phyloP scores from a whole-genome alignment of 23 red algal genomes.

The Agarophyton chilense region DNA sequence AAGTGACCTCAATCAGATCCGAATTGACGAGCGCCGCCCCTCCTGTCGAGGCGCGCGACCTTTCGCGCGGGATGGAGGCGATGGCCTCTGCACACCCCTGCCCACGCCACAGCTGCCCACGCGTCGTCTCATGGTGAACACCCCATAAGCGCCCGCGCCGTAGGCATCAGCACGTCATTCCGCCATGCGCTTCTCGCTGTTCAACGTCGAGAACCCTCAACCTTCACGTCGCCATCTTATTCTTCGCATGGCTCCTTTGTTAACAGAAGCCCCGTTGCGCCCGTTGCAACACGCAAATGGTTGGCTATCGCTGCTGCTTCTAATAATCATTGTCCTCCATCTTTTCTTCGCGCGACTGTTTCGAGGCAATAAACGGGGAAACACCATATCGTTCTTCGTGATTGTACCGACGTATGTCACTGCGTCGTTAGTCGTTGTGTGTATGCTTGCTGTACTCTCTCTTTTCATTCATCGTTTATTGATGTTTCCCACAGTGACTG shows the following conservation, averaged over 20 bases:
- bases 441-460: conserved; percentile 1
- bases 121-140: not conserved
- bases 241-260: not conserved
- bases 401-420: conserved; percentile 24
- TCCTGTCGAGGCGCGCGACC: too few relatives aligned
- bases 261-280: not conserved
- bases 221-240: not conserved
- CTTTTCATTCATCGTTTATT: conserved; percentile 52
- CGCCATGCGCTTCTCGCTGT: not conserved
- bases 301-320: conserved; percentile 15
- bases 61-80: conserved; percentile 10
- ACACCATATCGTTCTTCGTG: conserved; percentile 19
- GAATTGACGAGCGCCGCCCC: not conserved
- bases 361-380: conserved; percentile 30
- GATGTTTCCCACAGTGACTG: not conserved
- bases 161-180: not conserved
- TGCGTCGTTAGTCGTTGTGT: not conserved
- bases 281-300: not conserved
- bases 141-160: not conserved
- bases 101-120: not conserved
- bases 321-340: not conserved
- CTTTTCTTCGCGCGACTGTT: conserved; percentile 35
- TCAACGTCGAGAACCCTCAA: not conserved
- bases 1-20: not conserved
- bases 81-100: not conserved